Conservation (phyloP, 345 rosid species). For the Diplotaxis tenuifolia region DNA sequence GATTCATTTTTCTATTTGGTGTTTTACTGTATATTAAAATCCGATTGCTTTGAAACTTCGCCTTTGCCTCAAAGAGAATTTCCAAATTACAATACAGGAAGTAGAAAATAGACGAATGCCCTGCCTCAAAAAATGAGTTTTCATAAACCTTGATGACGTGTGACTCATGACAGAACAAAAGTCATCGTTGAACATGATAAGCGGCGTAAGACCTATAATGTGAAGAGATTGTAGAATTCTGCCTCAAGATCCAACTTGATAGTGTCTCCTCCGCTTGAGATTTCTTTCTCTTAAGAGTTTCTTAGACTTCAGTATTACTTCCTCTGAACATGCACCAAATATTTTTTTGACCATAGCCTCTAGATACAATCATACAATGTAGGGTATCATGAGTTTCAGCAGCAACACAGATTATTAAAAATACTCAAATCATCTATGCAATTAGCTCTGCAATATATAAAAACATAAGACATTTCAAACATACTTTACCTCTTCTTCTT, state of each 20-base stretch:
- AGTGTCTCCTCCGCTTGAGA: constrained; percentile 38
- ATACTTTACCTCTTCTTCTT: constrained; percentile 79
- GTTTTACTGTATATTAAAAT: too few relatives aligned
- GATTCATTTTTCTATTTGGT: too few relatives aligned
- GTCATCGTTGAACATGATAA: constrained; percentile 78
- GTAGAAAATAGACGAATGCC: constrained; percentile 91
- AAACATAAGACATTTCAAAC: neutral
- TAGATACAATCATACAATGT: constrained; percentile 62
- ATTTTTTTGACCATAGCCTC: constrained; percentile 86
- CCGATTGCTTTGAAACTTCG: constrained; percentile 71
- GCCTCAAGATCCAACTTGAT: constrained; percentile 86
- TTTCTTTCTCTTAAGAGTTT: constrained; percentile 48
- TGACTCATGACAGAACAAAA: constrained; percentile 92
- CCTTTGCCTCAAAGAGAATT: constrained; percentile 84
- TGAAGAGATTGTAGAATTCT: constrained; percentile 90
- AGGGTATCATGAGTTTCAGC: constrained; percentile 91
- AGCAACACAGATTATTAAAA: constrained; percentile 32
- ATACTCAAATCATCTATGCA: neutral
- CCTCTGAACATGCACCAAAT: constrained; percentile 71
- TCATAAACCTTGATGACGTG: constrained; percentile 76
- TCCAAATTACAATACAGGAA: constrained; percentile 70
- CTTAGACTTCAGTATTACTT: constrained; percentile 63
- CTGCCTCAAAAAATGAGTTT: constrained; percentile 89
- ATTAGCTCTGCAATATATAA: neutral
- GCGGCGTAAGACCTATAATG: constrained; percentile 63